A percentile compares a stretch with the other conserved stretches of the same genome.
Evolutionary conservation across 352 stramenopile species (phyloP).

Genomic region (Phytophthora sp.): DNA sequence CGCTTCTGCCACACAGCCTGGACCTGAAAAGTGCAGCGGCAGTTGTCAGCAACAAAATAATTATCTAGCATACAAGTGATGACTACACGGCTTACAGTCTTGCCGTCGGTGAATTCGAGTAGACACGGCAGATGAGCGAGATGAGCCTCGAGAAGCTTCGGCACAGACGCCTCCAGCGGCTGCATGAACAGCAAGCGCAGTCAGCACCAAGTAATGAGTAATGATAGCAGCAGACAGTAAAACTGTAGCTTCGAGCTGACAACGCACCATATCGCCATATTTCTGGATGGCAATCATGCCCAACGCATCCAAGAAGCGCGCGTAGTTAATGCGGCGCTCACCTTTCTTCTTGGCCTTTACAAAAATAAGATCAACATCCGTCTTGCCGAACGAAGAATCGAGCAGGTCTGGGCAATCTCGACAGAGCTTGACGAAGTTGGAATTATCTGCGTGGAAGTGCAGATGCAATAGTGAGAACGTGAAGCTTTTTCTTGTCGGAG

Average conservation of each 20-base stretch:
- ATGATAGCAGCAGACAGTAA: background rate
- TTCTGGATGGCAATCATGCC: conserved; percentile 86
- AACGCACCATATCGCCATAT: conserved; percentile 71
- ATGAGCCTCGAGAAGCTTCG: conserved; percentile 68
- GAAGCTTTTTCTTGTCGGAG: too few species aligned
- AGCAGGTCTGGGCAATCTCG: conserved; percentile 77
- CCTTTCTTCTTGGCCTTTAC: conserved; percentile 88
- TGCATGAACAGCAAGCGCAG: conserved; percentile 17
- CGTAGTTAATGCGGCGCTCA: conserved; percentile 84
- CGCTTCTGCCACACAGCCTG: conserved; percentile 73
- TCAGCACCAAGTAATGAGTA: background rate
- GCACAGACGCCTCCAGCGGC: conserved; percentile 64
- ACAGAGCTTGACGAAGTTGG: conserved; percentile 88
- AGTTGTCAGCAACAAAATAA: background rate
- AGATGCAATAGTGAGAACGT: too few species aligned
- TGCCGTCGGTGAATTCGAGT: conserved; percentile 65
- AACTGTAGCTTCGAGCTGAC: background rate
- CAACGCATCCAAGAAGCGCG: conserved; percentile 84
- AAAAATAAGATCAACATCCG: conserved; percentile 90
- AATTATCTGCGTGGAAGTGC: conserved; percentile 75
- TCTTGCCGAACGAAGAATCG: conserved; percentile 58
- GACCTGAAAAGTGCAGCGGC: conserved; percentile 36
- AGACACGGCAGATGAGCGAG: conserved; percentile 70
- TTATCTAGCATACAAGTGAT: background rate
- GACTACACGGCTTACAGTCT: conserved; percentile 32